Conservation (phyloP, 352 stramenopile genomes). For the Phytophthora europaea region DNA sequence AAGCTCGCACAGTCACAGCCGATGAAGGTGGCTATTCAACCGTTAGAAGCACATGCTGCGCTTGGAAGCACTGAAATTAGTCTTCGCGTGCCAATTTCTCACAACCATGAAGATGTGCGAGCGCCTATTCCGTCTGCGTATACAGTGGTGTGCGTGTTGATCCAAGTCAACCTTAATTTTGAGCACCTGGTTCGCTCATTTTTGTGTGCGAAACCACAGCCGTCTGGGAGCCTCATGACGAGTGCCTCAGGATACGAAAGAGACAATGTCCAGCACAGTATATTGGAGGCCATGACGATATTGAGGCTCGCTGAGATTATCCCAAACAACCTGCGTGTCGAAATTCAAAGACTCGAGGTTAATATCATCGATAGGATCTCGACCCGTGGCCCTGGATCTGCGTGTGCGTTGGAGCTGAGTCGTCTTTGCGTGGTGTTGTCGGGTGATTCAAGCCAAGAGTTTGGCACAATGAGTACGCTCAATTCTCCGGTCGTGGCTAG, state of each 20-base stretch:
- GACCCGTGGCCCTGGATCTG: neutral
- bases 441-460: conserved; percentile 12
- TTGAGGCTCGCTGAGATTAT: conserved; percentile 29
- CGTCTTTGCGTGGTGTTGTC: conserved; percentile 13
- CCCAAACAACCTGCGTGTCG: conserved; percentile 17
- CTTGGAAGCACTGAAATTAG: conserved; percentile 42
- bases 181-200: conserved; percentile 19
- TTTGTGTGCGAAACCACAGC: conserved; percentile 12
- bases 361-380: conserved; percentile 21
- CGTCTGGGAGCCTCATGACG: neutral
- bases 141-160: conserved; percentile 27
- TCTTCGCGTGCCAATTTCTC: conserved; percentile 36
- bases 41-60: conserved; percentile 12
- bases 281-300: conserved; percentile 5
- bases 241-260: neutral
- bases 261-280: neutral
- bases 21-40: conserved; percentile 18
- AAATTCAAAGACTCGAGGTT: conserved; percentile 28
- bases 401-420: conserved; percentile 25
- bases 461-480: neutral
- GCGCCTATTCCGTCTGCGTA: conserved; percentile 33
- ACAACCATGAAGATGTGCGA: conserved; percentile 15
- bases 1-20: conserved; percentile 25
- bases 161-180: conserved; percentile 31
- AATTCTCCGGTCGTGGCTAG: conserved; percentile 25